Base-by-base conservation (phyloP, 2,329 filamentous ascomycete species). In the Pseudogymnoascus sp. region DNA sequence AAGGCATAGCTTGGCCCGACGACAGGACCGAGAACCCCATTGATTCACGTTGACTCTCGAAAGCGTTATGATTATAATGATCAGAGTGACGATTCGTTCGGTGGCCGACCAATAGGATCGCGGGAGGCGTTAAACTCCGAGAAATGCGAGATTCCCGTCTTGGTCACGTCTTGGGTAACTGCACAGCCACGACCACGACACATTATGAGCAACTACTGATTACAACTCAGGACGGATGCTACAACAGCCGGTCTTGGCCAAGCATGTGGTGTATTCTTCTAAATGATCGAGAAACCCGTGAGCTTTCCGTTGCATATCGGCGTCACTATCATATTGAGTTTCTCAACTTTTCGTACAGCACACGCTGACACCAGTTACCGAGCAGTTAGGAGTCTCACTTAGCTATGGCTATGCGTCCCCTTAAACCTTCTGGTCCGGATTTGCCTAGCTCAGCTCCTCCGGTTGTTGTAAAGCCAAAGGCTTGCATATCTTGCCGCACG, bases 251-350 rank as follows among this genome's bases (percentile, higher is more conserved):
- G 44, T 5, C 27, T 55, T 10, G 27, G 44, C 2, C 44, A 31
- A 55, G 31, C 44, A 25, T 27, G 31, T n/a, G 5, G 44, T 33
- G 13, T 33, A 55, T 55, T 33, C 44, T 25, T 33, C 27, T 55
- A 55, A 55, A 55, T 55, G 44, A 55, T 55, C 27, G 44, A 55
- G 44, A 55, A 55, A 55, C n/a, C 44, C 44, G 44, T 55, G 44
- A 55, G 44, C 31, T 55, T 17, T 55, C 44, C 44, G 27, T 55
- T 55, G 44, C n/a, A 25, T 7, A n/a, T 17, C 5, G 31, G 27
- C 31, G 27, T 12, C 44, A n/a, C 27, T 15, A 31, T 33, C 44
- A 55, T 33, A 55, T 15, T 17, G 27, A 17, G 4, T 55, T 51
- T 55, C n/a, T 33, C 27, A 55, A 55, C 27, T 12, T 31, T 31